Evolutionary conservation across 1,139 yeast species (phyloP), one percentile per base, ranked within the genome.

Genomic region (Sugiyamaella pinicola): DNA sequence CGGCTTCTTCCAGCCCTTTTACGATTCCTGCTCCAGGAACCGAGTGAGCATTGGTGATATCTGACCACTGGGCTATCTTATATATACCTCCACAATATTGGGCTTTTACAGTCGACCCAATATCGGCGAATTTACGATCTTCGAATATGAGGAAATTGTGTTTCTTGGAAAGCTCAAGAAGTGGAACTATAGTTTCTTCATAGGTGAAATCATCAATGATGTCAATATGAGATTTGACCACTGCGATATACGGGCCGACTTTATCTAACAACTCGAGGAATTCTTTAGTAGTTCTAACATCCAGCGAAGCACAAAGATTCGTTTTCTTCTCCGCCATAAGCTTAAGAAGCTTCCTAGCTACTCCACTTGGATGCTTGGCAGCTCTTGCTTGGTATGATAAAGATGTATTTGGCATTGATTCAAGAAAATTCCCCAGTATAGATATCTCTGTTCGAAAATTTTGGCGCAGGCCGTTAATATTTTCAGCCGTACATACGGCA

Each of bases 51-150:
- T 95, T 95, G 48, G 98, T 91, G 58, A 95, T 88, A 66, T 95
- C 97, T 0, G 99, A 83, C 99, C 99, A 95, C 64, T 83, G 74
- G 9, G 96, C 95, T 58, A 93, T 93, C 67, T 81, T 82, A 74
- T 82, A 90, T 3, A 89, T 85, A 45, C 99, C 99, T 41, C 95
- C 88, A 39, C 85, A 75, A 71, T 93, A 95, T 72, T 95, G 99
- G 40, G 88, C 80, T 72, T 91, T 91, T 49, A 93, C 99, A 1
- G 99, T 95, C 65, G 90, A 89, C n/a, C 99, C 99, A 64, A 95
- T 95, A 70, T 95, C 99, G 26, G 99, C 99, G 72, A 95, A 95
- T 74, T 95, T 95, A 61, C 99, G 81, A 72, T 91, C 99, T 72
- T 91, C 99, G 67, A 91, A 91, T 59, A 91, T 85, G 77, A 93